Conservation (phyloP, 2,329 filamentous ascomycete species). For the Venturia pyrina region DNA sequence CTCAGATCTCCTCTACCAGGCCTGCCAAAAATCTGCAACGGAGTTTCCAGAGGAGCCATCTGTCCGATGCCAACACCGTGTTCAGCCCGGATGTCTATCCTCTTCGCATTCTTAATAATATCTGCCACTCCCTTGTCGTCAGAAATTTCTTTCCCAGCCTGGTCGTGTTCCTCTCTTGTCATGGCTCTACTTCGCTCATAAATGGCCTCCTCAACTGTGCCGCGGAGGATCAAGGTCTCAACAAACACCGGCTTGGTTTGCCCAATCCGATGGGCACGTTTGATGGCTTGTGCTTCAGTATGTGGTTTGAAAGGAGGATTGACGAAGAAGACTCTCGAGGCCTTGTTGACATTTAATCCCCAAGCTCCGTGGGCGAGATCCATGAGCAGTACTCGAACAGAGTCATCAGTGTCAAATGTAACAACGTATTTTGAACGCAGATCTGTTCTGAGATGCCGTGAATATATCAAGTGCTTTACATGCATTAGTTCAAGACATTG, state of each 20-base stretch:
- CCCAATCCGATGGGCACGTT: slow-evolving; percentile 78
- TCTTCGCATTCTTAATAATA: slow-evolving; percentile 47
- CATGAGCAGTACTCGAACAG: slow-evolving; percentile 75
- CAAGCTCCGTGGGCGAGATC: slow-evolving; percentile 83
- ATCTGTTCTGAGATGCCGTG: slow-evolving; percentile 49
- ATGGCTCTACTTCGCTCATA: slow-evolving; percentile 63
- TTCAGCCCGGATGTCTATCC: slow-evolving; percentile 32
- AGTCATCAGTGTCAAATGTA: slow-evolving; percentile 60
- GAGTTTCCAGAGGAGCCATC: slow-evolving; percentile 31
- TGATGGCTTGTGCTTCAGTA: slow-evolving; percentile 83
- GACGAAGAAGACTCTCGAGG: slow-evolving; percentile 80
- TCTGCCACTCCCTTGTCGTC: slow-evolving; percentile 48
- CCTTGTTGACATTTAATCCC: slow-evolving; percentile 73
- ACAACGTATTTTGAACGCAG: slow-evolving; percentile 66
- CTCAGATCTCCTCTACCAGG: slow-evolving; percentile 12
- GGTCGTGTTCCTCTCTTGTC: slow-evolving; percentile 48
- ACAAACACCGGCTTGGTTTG: slow-evolving; percentile 71
- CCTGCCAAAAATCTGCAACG: slow-evolving; percentile 36
- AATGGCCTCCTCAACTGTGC: slow-evolving; percentile 79
- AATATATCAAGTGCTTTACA: slow-evolving; percentile 56
- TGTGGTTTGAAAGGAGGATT: slow-evolving; percentile 78
- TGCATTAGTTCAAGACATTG: slow-evolving; percentile 66
- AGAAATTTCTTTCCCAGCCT: slow-evolving; percentile 45
- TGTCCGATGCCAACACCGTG: slow-evolving; percentile 24
- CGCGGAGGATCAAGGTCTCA: slow-evolving; percentile 71